These are phyloP conservation scores for Terana coerulea DNA, from an alignment of 768 basidiomycete species.

Conservation along the genomic window DNA sequence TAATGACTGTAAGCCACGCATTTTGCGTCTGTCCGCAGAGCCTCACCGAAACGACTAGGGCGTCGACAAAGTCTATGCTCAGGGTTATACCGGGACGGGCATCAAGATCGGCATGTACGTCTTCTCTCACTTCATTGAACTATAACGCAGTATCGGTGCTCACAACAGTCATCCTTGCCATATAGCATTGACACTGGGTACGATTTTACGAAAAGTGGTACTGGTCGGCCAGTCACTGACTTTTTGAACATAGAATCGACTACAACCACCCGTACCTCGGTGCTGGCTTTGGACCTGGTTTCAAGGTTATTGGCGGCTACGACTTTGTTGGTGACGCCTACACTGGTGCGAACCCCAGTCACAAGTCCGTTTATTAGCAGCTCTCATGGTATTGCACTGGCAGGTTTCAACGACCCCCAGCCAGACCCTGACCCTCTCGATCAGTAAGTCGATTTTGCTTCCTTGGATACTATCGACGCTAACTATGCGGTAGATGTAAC, in stretches of 20 bases:
- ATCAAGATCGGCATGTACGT: constrained; percentile 65
- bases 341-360: constrained; percentile 12
- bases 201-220: too few species aligned
- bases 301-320: constrained; percentile 46
- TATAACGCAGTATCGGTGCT: too few species aligned
- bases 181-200: constrained; percentile 41
- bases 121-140: too few species aligned
- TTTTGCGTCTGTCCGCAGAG: background rate
- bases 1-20: constrained; percentile 45
- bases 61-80: constrained; percentile 61
- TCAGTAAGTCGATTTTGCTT: constrained; percentile 21
- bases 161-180: background rate
- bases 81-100: constrained; percentile 57
- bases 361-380: too few species aligned
- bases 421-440: constrained; percentile 53
- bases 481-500: background rate
- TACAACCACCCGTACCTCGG: constrained; percentile 54
- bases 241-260: constrained; percentile 42
- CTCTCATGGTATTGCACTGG: background rate
- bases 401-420: constrained; percentile 43
- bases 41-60: constrained; percentile 34
- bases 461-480: background rate
- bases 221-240: background rate
- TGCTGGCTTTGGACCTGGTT: constrained; percentile 48
- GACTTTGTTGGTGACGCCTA: constrained; percentile 57